phyloP scores from a whole-genome alignment of 331 rosid species.

The Quercus lobata region DNA sequence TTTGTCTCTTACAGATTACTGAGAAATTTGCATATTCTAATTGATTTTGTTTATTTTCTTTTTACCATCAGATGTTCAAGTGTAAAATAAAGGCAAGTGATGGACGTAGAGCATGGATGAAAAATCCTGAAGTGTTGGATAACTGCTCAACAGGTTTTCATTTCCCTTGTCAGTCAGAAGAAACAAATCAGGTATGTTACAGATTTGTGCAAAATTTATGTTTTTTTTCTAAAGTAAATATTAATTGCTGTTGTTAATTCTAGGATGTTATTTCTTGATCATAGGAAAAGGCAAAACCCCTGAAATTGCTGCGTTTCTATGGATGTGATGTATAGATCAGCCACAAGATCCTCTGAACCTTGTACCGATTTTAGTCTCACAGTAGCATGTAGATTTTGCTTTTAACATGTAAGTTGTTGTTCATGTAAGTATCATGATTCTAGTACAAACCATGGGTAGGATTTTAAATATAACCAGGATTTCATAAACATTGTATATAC shows the following conservation, averaged over 20 bases:
- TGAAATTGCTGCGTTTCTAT: slow-evolving; percentile 71
- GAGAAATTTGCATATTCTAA: not conserved
- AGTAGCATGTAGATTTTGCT: not conserved
- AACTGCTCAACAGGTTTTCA: slow-evolving; percentile 89
- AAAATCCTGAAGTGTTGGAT: slow-evolving; percentile 66
- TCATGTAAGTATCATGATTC: slow-evolving; percentile 1
- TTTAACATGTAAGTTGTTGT: slow-evolving; percentile 2
- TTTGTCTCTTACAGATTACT: not conserved
- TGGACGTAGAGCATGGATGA: slow-evolving; percentile 78
- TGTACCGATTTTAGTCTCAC: slow-evolving; percentile 7
- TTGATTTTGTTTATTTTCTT: not conserved
- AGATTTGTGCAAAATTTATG: slow-evolving; percentile 2
- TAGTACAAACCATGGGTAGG: slow-evolving; percentile 11
- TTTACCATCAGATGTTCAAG: slow-evolving; percentile 56
- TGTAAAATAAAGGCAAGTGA: slow-evolving; percentile 64
- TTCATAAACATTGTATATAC: slow-evolving; percentile 28
- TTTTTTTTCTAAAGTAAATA: slow-evolving; percentile 10
- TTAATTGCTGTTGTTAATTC: not conserved
- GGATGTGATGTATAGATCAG: slow-evolving; percentile 40
- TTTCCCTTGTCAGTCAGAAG: slow-evolving; percentile 51
- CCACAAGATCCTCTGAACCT: slow-evolving; percentile 6
- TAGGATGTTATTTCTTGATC: slow-evolving; percentile 15
- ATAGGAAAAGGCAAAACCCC: slow-evolving; percentile 69
- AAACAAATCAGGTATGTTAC: slow-evolving; percentile 48
- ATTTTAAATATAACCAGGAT: slow-evolving; percentile 11